Conservation (phyloP, 2,329 filamentous ascomycete genomes). For the Mycocentrospora acerina region DNA sequence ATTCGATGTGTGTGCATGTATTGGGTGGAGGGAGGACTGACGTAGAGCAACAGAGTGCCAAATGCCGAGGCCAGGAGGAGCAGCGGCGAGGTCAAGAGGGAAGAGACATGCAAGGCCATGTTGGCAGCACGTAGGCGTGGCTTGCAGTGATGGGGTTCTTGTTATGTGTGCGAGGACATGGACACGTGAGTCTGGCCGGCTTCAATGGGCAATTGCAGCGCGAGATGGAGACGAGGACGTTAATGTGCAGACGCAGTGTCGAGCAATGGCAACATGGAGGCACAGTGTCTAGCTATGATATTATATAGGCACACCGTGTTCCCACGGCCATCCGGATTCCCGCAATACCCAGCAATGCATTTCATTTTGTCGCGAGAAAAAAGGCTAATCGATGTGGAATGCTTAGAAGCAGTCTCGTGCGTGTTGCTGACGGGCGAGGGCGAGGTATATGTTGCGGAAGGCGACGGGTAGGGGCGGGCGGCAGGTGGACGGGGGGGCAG, state of each 20-base stretch:
- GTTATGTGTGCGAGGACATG: constrained; percentile 2
- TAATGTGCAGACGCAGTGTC: too few relatives aligned
- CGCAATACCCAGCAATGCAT: constrained; percentile 22
- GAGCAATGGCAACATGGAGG: too few relatives aligned
- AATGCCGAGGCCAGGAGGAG: constrained; percentile 27
- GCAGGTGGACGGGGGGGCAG: neutral
- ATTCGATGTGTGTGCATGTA: too few relatives aligned
- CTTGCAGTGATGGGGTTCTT: constrained; percentile 1
- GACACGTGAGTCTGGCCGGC: too few relatives aligned
- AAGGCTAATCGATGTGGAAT: neutral
- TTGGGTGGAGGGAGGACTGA: constrained; percentile 14
- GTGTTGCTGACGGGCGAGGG: neutral
- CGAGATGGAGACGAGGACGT: too few relatives aligned
- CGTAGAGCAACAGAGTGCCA: constrained; percentile 28
- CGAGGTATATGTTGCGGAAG: constrained; percentile 7
- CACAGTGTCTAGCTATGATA: too few relatives aligned
- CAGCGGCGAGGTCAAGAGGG: constrained; percentile 27
- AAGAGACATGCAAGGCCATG: constrained; percentile 25
- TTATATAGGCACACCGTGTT: neutral
- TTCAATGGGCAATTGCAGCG: too few relatives aligned
- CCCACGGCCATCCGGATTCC: constrained; percentile 33
- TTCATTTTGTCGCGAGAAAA: neutral
- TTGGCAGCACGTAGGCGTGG: neutral
- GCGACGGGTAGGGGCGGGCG: neutral
- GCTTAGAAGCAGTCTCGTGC: too few relatives aligned